Evolutionary conservation across 768 basidiomycete genomes (phyloP).

Genomic region (Tulasnella sp.): DNA sequence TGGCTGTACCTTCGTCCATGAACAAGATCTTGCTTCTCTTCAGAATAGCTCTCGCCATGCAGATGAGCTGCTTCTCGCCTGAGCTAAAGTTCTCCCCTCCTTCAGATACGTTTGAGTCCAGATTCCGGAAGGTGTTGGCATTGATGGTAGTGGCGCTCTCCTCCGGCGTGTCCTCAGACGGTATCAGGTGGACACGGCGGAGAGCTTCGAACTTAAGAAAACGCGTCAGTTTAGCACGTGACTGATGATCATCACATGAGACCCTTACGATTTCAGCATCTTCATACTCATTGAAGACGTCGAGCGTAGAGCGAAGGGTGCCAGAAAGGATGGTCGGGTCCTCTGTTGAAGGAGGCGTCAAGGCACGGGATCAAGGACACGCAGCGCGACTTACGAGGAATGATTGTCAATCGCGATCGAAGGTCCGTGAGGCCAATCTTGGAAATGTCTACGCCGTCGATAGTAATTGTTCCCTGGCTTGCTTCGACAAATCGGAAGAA

Average conservation of each 20-base stretch:
- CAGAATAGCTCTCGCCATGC: conserved; percentile 79
- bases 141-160: conserved; percentile 39
- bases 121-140: conserved; percentile 60
- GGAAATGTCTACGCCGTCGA: conserved; percentile 74
- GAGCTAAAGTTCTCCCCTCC: conserved; percentile 86
- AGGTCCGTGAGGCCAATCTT: conserved; percentile 73
- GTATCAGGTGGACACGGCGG: conserved; percentile 73
- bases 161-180: conserved; percentile 26
- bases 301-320: conserved; percentile 65
- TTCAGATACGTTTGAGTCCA: conserved; percentile 66
- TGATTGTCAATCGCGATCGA: conserved; percentile 63
- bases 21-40: conserved; percentile 66
- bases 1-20: conserved; percentile 52
- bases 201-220: conserved; percentile 58
- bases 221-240: conserved; percentile 5
- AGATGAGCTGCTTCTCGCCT: conserved; percentile 72
- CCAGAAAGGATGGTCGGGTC: conserved; percentile 84
- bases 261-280: conserved; percentile 64
- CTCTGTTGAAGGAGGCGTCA: conserved; percentile 36
- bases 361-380: not conserved
- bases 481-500: conserved; percentile 91
- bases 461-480: conserved; percentile 54
- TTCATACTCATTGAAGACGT: conserved; percentile 78
- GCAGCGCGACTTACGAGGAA: conserved; percentile 42
- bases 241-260: not conserved